Evolutionary conservation across 306 rosid genomes (phyloP), one percentile per base, ranked within the genome.

Genomic region (Pterocarpus santalinus): DNA sequence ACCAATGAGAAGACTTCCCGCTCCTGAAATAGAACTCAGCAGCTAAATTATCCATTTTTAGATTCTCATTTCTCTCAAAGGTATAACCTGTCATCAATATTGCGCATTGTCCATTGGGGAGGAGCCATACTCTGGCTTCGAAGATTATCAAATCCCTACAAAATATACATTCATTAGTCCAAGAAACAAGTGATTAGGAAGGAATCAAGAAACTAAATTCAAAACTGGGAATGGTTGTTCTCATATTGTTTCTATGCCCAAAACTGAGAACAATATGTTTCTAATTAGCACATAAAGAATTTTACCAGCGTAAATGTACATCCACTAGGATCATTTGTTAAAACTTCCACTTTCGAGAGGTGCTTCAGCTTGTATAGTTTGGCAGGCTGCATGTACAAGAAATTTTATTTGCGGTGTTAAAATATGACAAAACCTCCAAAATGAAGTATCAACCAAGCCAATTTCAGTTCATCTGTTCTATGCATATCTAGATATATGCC

Each of bases 61-160:
- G 49, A 61, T 80, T 75, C 63, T 15, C 47, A 74, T 55, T 68
- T 79, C 68, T 66, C 73, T 77, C 65, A 81, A 73, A 28, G 28
- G 65, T 72, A 81, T 72, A 77, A 93, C 99, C 99, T 92, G 86
- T 95, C 99, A 87, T 93, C 97, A 66, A 89, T 87, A 73, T 92
- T 93, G 80, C 98, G 96, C 98, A 93, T 92, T 73, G 98, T 88
- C 99, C 99, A 95, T 81, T 95, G 99, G 41, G 99, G 92, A 80
- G 99, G 99, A 85, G 99, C 92, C 78, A 95, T 97, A 57, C 97
- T 95, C 82, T 95, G 98, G 88, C 94, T 92, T 85, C 99, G 86
- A 44, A 95, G 93, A 83, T 93, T 93, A 87, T 93, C 99, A 82
- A 95, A 95, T 61, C 98, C 99, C 99, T 95, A 82, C 80, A 87